Evolutionary conservation across 177 flowering plant genomes (phyloP), one percentile per base, ranked within the genome.

Genomic region (Tripterygium wilfordii): DNA sequence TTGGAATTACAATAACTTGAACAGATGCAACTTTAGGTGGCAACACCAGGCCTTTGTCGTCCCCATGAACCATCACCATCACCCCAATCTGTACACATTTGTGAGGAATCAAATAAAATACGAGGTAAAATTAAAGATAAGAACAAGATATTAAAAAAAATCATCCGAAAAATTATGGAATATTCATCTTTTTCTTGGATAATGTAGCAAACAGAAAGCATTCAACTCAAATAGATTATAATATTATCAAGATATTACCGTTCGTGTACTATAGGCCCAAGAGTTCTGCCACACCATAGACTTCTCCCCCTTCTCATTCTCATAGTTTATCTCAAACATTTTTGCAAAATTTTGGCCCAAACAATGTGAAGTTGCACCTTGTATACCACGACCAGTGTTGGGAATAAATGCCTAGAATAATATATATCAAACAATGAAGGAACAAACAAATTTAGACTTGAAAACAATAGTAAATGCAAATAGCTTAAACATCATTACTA

Each of bases 61-160:
- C 97, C 22, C 97, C 94, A 63, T 90, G 97, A 66, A 81, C 88
- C 97, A 90, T 90, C 45, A 90, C 81, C 96, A 90, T 85, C 33
- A 84, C 97, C 16, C 97, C 97, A 48, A 90, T 85, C 97, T 87
- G 67, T 32, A 41, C 5, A 42, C 19, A 50, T 14, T 10, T 37
- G n/a, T 13, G 21, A 28, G 20, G 20, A 16, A 24, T 44, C 12
- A n/a, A 18, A 43, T 1, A 16, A n/a, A 23, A 25, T 25, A 42
- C 12, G 25, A 41, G 22, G n/a, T 38, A 2, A 4, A 41, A 41
- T 3, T 4, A 22, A 22, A 3, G 22, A 27, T 13, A 20, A 41
- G 2, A 9, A 22, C n/a, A 41, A 41, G 22, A 13, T 4, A 2
- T 12, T 6, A 12, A 30, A 30, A n/a, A n/a, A n/a, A n/a, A n/a